Evolutionary conservation across 257 asterid species (phyloP), one percentile per base, ranked within the genome.

Genomic region (Rubia yunnanensis): DNA sequence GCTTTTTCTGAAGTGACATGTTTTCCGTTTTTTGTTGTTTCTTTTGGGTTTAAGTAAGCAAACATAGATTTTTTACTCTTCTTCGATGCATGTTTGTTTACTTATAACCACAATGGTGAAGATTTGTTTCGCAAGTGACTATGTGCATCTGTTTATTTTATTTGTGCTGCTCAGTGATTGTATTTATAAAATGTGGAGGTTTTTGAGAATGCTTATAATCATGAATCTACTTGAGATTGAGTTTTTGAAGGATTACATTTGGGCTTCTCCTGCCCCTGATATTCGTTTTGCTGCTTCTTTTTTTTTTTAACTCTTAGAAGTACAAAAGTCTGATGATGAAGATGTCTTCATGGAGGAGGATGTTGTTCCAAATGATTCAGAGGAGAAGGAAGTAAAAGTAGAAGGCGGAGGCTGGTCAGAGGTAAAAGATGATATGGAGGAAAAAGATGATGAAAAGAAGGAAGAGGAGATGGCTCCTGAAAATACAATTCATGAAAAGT

Each of bases 261-360:
- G 17, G n/a, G 10, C 28, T 26, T 73, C 27, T 66, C 39, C 26
- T 56, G 41, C 73, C 44, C 58, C 35, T 70, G 46, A 61, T 32
- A 63, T 32, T 52, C n/a, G n/a, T n/a, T n/a, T n/a, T n/a, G n/a
- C n/a, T 76, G 63, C 38, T 13, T 60, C 54, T 54, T 46, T 44
- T 58, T 35, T 58, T 28, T 53, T 59, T 73, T 53, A 41, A 9
- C 55, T 82, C 67, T 32, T 83, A 92, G 97, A 90, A 61, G 83
- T 79, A 62, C 86, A 82, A 60, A 83, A 79, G 57, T 87, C 92
- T 35, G 87, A 79, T 68, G 71, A 71, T 66, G 91, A 90, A 80
- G 99, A 90, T 80, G 97, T 86, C 58, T 90, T 90, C 81, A 88
- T 90, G 99, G 99, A 90, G 74, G 99, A 89, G 78, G 97, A 90